Conservation (phyloP, 768 basidiomycete species). For the Imleria badia region DNA sequence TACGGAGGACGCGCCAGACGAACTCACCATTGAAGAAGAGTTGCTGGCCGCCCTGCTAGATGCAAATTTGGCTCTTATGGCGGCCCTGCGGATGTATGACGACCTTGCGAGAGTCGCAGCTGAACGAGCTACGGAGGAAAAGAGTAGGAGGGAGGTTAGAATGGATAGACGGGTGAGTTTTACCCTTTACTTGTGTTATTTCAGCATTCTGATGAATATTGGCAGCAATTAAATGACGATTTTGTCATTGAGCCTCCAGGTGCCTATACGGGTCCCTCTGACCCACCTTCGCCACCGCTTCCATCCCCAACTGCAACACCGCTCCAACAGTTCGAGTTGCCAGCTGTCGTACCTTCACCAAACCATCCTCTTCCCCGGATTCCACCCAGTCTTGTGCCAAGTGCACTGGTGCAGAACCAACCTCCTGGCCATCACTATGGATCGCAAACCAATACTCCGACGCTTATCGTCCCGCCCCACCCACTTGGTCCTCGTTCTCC, state of each 20-base stretch:
- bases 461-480: slow-evolving; percentile 62
- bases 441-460: slow-evolving; percentile 29
- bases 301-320: slow-evolving; percentile 30
- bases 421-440: slow-evolving; percentile 18
- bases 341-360: slow-evolving; percentile 29
- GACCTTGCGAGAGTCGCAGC: slow-evolving; percentile 70
- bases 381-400: slow-evolving; percentile 29
- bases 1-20: slow-evolving; percentile 36
- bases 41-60: slow-evolving; percentile 70
- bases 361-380: slow-evolving; percentile 41
- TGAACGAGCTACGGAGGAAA: slow-evolving; percentile 56
- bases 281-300: slow-evolving; percentile 27
- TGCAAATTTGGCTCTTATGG: slow-evolving; percentile 70
- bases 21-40: slow-evolving; percentile 69
- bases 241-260: slow-evolving; percentile 18
- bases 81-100: slow-evolving; percentile 70
- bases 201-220: slow-evolving; percentile 4
- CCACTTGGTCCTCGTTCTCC: slow-evolving; percentile 75
- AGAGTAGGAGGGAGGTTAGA: slow-evolving; percentile 65
- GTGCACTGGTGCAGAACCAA: slow-evolving; percentile 13
- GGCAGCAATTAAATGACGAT: slow-evolving; percentile 29
- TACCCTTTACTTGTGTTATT: slow-evolving; percentile 28
- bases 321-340: slow-evolving; percentile 33
- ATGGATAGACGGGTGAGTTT: slow-evolving; percentile 61
- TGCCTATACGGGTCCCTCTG: slow-evolving; percentile 27